These are phyloP conservation scores for Colletotrichum sansevieriae DNA, from an alignment of 2,329 filamentous ascomycete species.

Conservation along the genomic window DNA sequence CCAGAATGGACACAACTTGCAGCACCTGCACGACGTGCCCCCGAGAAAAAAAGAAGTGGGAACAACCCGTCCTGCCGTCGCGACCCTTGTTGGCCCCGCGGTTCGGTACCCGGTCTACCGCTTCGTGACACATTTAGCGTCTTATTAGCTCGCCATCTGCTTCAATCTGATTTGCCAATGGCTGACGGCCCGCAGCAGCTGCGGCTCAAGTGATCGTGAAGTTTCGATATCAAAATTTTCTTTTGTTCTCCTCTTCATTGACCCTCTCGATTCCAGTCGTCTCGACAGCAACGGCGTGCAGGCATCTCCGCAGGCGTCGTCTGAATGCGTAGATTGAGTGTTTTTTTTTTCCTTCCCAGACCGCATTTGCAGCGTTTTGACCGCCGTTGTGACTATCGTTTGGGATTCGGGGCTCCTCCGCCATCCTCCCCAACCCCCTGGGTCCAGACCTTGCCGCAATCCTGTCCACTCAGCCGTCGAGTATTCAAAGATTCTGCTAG, in stretches of 20 bases:
- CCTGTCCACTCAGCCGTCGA: constrained; percentile 28
- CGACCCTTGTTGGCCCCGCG: constrained; percentile 39
- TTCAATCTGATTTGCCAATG: constrained; percentile 37
- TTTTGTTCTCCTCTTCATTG: constrained; percentile 20
- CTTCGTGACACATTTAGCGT: constrained; percentile 31
- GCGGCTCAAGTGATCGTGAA: constrained; percentile 31
- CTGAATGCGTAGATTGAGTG: background rate
- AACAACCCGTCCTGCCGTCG: constrained; percentile 26
- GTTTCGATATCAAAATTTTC: constrained; percentile 35
- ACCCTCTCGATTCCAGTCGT: constrained; percentile 16
- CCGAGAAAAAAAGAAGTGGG: constrained; percentile 7
- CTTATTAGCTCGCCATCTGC: constrained; percentile 30
- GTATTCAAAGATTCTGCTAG: constrained; percentile 3
- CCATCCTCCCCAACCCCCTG: constrained; percentile 34
- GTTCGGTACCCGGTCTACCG: constrained; percentile 32
- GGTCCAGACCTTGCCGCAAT: constrained; percentile 27
- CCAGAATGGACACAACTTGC: constrained; percentile 22
- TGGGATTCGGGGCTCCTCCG: constrained; percentile 21
- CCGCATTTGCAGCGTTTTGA: constrained; percentile 33
- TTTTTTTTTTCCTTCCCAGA: background rate
- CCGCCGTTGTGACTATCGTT: constrained; percentile 37
- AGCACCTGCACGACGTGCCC: constrained; percentile 29
- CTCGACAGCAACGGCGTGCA: constrained; percentile 36
- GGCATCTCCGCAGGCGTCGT: constrained; percentile 10
- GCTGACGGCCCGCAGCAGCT: constrained; percentile 34